Evolutionary conservation across 371 early-diverging fungal genomes (phyloP).

Genomic region (Actinomortierella ambigua): DNA sequence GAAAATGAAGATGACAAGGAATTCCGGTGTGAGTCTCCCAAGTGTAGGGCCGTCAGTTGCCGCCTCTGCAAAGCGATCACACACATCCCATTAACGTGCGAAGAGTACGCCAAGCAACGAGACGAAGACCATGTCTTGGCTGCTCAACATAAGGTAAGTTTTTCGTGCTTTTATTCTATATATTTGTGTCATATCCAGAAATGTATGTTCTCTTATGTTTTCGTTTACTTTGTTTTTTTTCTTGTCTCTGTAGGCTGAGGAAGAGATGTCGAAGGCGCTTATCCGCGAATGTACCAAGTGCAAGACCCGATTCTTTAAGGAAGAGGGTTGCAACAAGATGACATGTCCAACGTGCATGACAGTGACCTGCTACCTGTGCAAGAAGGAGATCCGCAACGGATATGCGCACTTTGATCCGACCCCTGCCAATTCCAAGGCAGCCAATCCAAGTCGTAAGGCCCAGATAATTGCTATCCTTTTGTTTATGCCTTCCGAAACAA

Average conservation of each 20-base stretch:
- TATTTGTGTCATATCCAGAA: too few relatives aligned
- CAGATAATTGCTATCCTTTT: neutral
- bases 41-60: slow-evolving; percentile 50
- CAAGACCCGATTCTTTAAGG: slow-evolving; percentile 41
- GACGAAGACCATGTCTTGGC: slow-evolving; percentile 36
- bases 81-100: slow-evolving; percentile 54
- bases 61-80: slow-evolving; percentile 47
- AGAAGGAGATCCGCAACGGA: slow-evolving; percentile 42
- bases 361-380: slow-evolving; percentile 56
- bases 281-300: slow-evolving; percentile 58
- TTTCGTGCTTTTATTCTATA: too few relatives aligned
- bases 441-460: slow-evolving; percentile 25
- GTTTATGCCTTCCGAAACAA: too few relatives aligned
- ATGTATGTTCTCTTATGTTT: too few relatives aligned
- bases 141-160: slow-evolving; percentile 46
- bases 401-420: slow-evolving; percentile 52
- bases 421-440: slow-evolving; percentile 11
- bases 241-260: slow-evolving; percentile 22
- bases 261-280: slow-evolving; percentile 59
- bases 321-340: slow-evolving; percentile 59
- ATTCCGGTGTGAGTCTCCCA: slow-evolving; percentile 49
- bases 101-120: slow-evolving; percentile 49
- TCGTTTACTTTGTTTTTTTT: too few relatives aligned
- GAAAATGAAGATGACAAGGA: slow-evolving; percentile 48
- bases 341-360: slow-evolving; percentile 44